Percentiles rank a stretch among this genome's conserved stretches.
These are phyloP conservation scores for Casuarina equisetifolia DNA, from an alignment of 306 rosid species.

Conservation along the genomic window DNA sequence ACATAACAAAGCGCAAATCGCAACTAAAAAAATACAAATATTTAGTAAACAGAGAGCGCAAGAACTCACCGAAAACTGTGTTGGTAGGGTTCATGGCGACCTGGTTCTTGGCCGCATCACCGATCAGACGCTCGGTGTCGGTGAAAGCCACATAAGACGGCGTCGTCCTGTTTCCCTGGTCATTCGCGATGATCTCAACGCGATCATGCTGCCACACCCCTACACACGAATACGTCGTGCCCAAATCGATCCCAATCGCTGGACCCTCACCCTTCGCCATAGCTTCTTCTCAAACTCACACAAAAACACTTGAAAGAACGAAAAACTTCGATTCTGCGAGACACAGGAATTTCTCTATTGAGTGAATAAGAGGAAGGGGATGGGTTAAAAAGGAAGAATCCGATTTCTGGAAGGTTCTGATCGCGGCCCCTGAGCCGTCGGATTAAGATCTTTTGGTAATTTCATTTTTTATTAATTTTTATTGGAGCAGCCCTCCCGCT, in stretches of 20 bases:
- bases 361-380: neutral
- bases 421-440: conserved; percentile 30
- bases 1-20: neutral
- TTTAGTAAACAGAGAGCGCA: neutral
- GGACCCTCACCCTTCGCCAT: conserved; percentile 64
- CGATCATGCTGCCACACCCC: conserved; percentile 61
- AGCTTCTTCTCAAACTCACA: neutral
- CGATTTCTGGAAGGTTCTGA: conserved; percentile 44
- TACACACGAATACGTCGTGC: conserved; percentile 51
- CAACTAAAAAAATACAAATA: no score
- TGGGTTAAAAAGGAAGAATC: conserved; percentile 25
- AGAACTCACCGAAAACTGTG: conserved; percentile 49
- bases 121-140: conserved; percentile 48
- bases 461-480: neutral
- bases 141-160: conserved; percentile 61
- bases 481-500: neutral
- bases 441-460: conserved; percentile 21
- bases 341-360: neutral
- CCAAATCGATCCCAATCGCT: conserved; percentile 56
- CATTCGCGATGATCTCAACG: conserved; percentile 59
- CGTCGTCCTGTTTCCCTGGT: conserved; percentile 56
- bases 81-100: conserved; percentile 59
- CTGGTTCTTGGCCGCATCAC: conserved; percentile 54
- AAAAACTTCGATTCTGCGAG: neutral
- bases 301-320: neutral